phyloP scores from a whole-genome alignment of 129 eudicot genomes.

The Artemisia argyi region DNA sequence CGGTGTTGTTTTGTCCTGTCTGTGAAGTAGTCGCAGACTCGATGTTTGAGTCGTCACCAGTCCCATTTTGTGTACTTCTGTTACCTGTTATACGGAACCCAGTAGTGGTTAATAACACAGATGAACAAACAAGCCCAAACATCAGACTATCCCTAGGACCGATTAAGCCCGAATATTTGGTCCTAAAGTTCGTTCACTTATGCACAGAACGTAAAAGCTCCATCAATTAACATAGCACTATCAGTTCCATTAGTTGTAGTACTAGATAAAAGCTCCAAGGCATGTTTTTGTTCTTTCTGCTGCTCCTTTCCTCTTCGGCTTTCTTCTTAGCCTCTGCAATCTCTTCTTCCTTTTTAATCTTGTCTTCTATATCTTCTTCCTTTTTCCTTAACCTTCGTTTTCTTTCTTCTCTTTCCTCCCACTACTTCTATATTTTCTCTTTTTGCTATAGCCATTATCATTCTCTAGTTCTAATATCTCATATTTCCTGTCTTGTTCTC shows the following conservation, averaged over 20 bases:
- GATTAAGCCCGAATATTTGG: no score
- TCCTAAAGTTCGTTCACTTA: no score
- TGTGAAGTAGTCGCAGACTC: conserved; percentile 24
- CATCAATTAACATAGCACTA: no score
- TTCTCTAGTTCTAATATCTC: conserved; percentile 73
- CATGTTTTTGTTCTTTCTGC: conserved; percentile 42
- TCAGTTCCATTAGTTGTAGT: no score
- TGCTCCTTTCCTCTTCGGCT: conserved; percentile 62
- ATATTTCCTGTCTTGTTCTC: conserved; percentile 76
- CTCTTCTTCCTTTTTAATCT: conserved; percentile 85
- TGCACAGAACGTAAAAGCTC: no score
- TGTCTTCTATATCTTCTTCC: conserved; percentile 86
- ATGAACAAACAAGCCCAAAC: no score
- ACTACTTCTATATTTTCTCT: conserved; percentile 72
- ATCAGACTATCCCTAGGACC: no score
- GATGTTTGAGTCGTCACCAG: conserved; percentile 39
- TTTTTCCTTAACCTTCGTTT: conserved; percentile 81
- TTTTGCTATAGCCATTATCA: conserved; percentile 75
- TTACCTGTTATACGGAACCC: neutral
- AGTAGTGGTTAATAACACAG: no score
- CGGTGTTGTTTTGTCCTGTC: conserved; percentile 42
- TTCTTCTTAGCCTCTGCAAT: conserved; percentile 73
- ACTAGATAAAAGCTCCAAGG: no score
- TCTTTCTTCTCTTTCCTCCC: conserved; percentile 88
- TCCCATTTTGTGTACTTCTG: conserved; percentile 61